A percentile compares a stretch with the other conserved stretches of the same genome.
Conservation (phyloP, 495 filamentous ascomycete genomes). For the Podospora pseudocomata region DNA sequence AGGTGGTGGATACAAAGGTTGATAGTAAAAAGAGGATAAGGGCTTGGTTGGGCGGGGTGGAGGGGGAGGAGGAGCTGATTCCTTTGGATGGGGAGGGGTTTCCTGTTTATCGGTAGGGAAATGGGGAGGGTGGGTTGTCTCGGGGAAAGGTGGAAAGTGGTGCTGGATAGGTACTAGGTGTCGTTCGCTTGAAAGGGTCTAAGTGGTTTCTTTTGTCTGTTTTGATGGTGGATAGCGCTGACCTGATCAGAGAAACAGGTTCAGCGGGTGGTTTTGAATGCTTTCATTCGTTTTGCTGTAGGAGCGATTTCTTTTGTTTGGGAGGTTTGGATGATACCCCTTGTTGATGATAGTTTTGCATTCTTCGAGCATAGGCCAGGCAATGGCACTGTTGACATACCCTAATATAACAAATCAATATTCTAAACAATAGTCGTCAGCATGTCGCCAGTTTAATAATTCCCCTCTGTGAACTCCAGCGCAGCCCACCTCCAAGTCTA, state of each 20-base stretch:
- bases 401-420: neutral
- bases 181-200: neutral
- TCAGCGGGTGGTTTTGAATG: neutral
- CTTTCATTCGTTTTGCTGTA: neutral
- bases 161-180: too few relatives aligned
- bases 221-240: neutral
- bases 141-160: too few relatives aligned
- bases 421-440: neutral
- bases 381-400: neutral
- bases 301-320: neutral
- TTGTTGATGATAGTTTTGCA: neutral
- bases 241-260: neutral
- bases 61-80: constrained; percentile 6
- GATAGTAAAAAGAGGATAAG: constrained; percentile 24
- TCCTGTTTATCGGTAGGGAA: constrained; percentile 18
- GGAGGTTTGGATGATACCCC: neutral
- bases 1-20: constrained; percentile 23
- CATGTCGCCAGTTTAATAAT: neutral
- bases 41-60: constrained; percentile 25
- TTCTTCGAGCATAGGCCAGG: neutral
- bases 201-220: neutral
- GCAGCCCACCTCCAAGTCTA: neutral
- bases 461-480: too few relatives aligned
- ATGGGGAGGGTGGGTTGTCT: neutral
- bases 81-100: constrained; percentile 22